Base-by-base conservation (phyloP, 169 alveolate genomes). In the Plasmodium inui region DNA sequence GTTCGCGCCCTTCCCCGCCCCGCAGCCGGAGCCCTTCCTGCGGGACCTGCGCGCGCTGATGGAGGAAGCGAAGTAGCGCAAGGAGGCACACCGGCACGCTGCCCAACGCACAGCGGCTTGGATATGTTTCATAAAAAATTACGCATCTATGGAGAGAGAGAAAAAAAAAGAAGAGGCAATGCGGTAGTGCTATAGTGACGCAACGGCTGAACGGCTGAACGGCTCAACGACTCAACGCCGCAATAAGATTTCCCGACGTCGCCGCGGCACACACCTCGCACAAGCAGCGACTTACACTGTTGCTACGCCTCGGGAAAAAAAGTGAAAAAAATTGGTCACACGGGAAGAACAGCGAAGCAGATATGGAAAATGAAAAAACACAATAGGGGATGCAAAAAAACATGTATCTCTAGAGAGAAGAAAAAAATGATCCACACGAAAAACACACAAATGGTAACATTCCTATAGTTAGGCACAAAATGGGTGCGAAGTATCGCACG, bases 1-100 rank as follows among this genome's bases (percentile, higher is more conserved):
- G 22, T 85, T 37, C 80, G 80, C 84, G 7, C 50, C 79, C 19
- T 92, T 96, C 30, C 93, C 95, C 22, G 37, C 39, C 37, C 84
- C 95, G 3, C 30, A 26, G 37, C 28, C 81, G 12, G 84, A 86
- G 26, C 41, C n/a, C 28, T 86, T 86, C 46, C 67, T 86, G 39
- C 72, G 39, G 22, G 93, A 85, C 41, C 39, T 85, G 41, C 22
- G 79, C 19, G 28, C 19, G 34, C 22, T 85, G 57, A 85, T 85
- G 50, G 26, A 41, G 41, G 32, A 3, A 50, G 61, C 17, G 61
- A 39, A 39, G 46, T 7, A 7, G 9, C 10, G 9, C 9, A 39
- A 4, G 0, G 50, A 2, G 61, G 0, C 61, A 3, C 22, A 50
- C 22, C 19, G 22, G 17, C 61, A 50, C 9, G 10, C 4, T 12